Evolutionary conservation across 2,329 filamentous ascomycete species (phyloP).

Genomic region (Stylonectria norvegica): DNA sequence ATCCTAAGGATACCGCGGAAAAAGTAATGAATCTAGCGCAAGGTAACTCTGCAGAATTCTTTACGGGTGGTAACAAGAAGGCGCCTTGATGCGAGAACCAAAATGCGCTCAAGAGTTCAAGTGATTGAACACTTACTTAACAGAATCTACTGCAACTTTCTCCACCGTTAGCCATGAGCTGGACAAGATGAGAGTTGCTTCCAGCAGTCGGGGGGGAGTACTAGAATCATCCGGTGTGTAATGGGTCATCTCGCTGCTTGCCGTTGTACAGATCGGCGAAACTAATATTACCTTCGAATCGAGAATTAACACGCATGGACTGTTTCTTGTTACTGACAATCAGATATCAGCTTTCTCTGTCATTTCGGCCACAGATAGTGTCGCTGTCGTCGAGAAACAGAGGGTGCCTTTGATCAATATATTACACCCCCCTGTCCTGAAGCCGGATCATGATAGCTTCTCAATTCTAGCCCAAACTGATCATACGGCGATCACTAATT

Average conservation of each 20-base stretch:
- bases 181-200: not conserved
- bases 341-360: conserved; percentile 14
- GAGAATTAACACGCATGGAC: conserved; percentile 22
- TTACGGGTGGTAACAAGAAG: not conserved
- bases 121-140: not conserved
- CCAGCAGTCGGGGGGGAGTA: not conserved
- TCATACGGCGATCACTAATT: conserved; percentile 22
- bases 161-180: not conserved
- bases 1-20: not conserved
- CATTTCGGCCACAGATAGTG: not conserved
- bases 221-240: not conserved
- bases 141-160: not conserved
- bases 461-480: not conserved
- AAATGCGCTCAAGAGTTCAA: not conserved
- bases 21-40: not conserved
- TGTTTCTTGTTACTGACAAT: conserved; percentile 29
- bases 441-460: not conserved
- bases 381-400: not conserved
- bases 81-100: not conserved
- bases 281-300: conserved; percentile 41
- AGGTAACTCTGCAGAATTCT: not conserved
- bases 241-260: conserved; percentile 30
- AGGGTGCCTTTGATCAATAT: not conserved
- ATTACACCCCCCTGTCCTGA: not conserved
- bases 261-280: conserved; percentile 36